Evolutionary conservation across 2,329 filamentous ascomycete species (phyloP).

Genomic region (Ophiocordyceps camponoti-floridani): DNA sequence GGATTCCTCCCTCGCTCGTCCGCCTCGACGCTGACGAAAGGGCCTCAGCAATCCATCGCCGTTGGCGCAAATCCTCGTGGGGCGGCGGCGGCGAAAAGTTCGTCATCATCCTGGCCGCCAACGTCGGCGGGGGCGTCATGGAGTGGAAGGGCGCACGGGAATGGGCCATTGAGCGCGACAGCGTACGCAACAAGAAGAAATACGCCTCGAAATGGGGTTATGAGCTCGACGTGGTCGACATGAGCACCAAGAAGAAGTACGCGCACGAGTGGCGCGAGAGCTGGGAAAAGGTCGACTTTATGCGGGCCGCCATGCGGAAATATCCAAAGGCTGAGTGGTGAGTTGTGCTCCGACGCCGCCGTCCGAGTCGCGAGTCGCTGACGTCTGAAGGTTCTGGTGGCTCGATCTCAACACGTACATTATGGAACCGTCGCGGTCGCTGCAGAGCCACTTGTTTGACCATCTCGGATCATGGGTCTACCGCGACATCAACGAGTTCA

Average conservation of each 20-base stretch:
- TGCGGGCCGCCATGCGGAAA: slow-evolving; percentile 75
- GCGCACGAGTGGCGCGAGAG: slow-evolving; percentile 98
- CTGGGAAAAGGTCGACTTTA: slow-evolving; percentile 96
- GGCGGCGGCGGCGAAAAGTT: slow-evolving; percentile 79
- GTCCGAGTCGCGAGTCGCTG: background rate
- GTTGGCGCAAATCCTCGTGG: slow-evolving; percentile 53
- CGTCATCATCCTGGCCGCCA: slow-evolving; percentile 84
- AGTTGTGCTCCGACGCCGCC: slow-evolving; percentile 10
- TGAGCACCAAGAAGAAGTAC: slow-evolving; percentile 97
- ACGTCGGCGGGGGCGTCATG: slow-evolving; percentile 93
- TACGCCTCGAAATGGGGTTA: slow-evolving; percentile 86
- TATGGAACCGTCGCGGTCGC: slow-evolving; percentile 85
- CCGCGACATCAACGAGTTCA: slow-evolving; percentile 91
- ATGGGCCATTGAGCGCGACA: slow-evolving; percentile 96
- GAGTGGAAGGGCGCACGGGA: slow-evolving; percentile 96
- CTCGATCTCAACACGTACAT: slow-evolving; percentile 93
- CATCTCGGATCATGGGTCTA: slow-evolving; percentile 58
- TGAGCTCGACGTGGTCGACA: slow-evolving; percentile 88
- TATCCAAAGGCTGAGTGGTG: slow-evolving; percentile 95
- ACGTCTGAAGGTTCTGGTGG: slow-evolving; percentile 82
- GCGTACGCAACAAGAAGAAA: slow-evolving; percentile 82
- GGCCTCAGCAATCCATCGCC: slow-evolving; percentile 29
- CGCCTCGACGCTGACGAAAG: background rate
- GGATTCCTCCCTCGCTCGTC: no score
- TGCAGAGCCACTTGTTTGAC: slow-evolving; percentile 83